These are phyloP conservation scores for Hibiscus syriacus DNA, from an alignment of 345 rosid species.

Conservation along the genomic window DNA sequence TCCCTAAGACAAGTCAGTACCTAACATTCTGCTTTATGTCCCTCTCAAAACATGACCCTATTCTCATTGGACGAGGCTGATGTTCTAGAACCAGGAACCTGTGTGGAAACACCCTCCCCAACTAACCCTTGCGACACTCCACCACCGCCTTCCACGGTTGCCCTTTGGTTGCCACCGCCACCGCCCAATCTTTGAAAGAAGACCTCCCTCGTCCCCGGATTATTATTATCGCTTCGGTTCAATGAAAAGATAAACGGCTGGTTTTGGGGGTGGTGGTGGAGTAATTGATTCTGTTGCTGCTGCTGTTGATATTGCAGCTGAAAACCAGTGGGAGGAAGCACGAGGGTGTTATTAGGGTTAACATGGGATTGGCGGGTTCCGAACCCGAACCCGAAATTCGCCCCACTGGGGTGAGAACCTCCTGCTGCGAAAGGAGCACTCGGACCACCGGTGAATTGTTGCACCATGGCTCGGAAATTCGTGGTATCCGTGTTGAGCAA, in stretches of 20 bases:
- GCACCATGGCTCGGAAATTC: conserved; percentile 94
- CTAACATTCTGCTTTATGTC: too few relatives aligned
- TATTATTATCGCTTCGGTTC: conserved; percentile 1
- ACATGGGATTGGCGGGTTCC: too few relatives aligned
- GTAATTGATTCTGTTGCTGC: too few relatives aligned
- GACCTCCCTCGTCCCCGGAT: conserved; percentile 10
- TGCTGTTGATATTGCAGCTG: conserved; percentile 16
- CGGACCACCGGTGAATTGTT: conserved; percentile 91
- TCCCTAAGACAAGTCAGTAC: too few relatives aligned
- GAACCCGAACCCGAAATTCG: conserved; percentile 22
- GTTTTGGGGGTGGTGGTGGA: conserved; percentile 22
- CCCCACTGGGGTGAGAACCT: conserved; percentile 12
- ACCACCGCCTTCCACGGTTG: conserved; percentile 9
- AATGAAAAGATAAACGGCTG: conserved; percentile 38
- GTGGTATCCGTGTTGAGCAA: conserved; percentile 82
- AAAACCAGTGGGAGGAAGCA: conserved; percentile 14
- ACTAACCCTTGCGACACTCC: too few relatives aligned
- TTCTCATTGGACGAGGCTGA: conserved; percentile 26
- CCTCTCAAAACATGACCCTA: too few relatives aligned
- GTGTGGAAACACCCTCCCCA: too few relatives aligned
- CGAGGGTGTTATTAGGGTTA: conserved; percentile 7
- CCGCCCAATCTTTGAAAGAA: conserved; percentile 25
- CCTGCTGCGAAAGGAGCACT: conserved; percentile 47
- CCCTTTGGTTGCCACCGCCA: conserved; percentile 18
- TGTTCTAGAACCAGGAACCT: conserved; percentile 4